phyloP scores from a whole-genome alignment of 2,329 filamentous ascomycete genomes.

The Aspergillus spinulosporus region DNA sequence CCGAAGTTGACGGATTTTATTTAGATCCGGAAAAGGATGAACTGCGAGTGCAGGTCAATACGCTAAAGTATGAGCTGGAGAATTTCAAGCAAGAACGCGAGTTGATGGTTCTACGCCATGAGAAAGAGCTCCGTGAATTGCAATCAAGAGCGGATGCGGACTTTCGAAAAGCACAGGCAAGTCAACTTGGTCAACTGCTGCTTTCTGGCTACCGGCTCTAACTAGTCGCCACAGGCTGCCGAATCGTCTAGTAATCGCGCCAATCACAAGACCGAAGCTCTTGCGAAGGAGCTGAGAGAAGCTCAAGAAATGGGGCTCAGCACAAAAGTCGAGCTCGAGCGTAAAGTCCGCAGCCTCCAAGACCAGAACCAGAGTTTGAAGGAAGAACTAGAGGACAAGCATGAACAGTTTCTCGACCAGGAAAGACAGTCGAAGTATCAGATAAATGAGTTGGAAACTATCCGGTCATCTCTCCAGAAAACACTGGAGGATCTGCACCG shows the following conservation, averaged over 20 bases:
- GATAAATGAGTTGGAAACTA: slow-evolving; percentile 61
- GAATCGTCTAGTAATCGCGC: slow-evolving; percentile 55
- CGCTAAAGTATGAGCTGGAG: slow-evolving; percentile 82
- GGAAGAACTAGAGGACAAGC: slow-evolving; percentile 81
- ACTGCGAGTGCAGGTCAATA: slow-evolving; percentile 84
- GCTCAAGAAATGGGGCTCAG: slow-evolving; percentile 55
- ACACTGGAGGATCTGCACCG: slow-evolving; percentile 53
- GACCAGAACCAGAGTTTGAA: slow-evolving; percentile 72
- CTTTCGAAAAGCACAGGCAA: slow-evolving; percentile 65
- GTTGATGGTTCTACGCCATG: slow-evolving; percentile 72
- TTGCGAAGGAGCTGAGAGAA: slow-evolving; percentile 58
- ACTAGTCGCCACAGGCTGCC: slow-evolving; percentile 42
- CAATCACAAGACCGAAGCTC: slow-evolving; percentile 55
- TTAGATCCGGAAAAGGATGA: slow-evolving; percentile 64
- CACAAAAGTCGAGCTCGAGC: slow-evolving; percentile 57
- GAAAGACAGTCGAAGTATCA: slow-evolving; percentile 65
- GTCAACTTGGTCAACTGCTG: slow-evolving; percentile 1
- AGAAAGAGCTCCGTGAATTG: slow-evolving; percentile 78
- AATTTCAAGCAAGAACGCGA: slow-evolving; percentile 87
- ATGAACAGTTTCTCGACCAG: slow-evolving; percentile 69
- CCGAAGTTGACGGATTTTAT: slow-evolving; percentile 14
- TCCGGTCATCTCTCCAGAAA: slow-evolving; percentile 59
- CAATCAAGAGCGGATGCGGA: slow-evolving; percentile 82
- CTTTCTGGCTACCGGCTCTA: not conserved
- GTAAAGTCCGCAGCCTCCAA: slow-evolving; percentile 56